Evolutionary conservation across 192 early-diverging fungal species (phyloP).

Genomic region (Gryganskiella cystojenkinii): DNA sequence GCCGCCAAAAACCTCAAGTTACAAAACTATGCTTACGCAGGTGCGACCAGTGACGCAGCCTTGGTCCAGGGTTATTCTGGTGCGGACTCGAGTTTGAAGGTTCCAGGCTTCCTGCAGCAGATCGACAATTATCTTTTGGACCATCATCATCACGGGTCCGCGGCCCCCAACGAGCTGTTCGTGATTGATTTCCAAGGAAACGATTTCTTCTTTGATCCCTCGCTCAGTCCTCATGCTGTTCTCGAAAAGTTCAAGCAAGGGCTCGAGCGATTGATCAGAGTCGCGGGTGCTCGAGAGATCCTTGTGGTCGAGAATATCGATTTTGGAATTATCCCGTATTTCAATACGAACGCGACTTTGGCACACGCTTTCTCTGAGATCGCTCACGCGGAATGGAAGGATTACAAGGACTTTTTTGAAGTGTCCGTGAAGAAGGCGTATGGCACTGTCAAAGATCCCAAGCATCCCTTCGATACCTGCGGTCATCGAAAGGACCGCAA

Average conservation of each 20-base stretch:
- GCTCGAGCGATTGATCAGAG: slow-evolving; percentile 7
- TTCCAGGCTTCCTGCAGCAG: slow-evolving; percentile 44
- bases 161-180: slow-evolving; percentile 9
- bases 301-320: slow-evolving; percentile 33
- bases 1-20: slow-evolving; percentile 18
- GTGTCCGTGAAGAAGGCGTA: slow-evolving; percentile 1
- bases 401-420: slow-evolving; percentile 9
- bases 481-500: background rate
- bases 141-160: background rate
- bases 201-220: slow-evolving; percentile 35
- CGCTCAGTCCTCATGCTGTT: background rate
- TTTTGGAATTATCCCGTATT: slow-evolving; percentile 22
- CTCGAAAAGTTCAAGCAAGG: slow-evolving; percentile 15
- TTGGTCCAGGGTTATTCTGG: slow-evolving; percentile 38
- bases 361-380: background rate
- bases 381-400: slow-evolving; percentile 6
- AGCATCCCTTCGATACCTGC: slow-evolving; percentile 15
- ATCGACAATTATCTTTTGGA: slow-evolving; percentile 5
- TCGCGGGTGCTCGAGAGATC: slow-evolving; percentile 17
- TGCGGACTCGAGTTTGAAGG: slow-evolving; percentile 13
- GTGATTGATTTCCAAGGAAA: slow-evolving; percentile 39
- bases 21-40: slow-evolving; percentile 55
- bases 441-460: background rate
- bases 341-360: slow-evolving; percentile 15
- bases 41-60: slow-evolving; percentile 45